Evolutionary conservation across 169 alveolate genomes (phyloP).

Genomic region (Plasmodium gonderi): DNA sequence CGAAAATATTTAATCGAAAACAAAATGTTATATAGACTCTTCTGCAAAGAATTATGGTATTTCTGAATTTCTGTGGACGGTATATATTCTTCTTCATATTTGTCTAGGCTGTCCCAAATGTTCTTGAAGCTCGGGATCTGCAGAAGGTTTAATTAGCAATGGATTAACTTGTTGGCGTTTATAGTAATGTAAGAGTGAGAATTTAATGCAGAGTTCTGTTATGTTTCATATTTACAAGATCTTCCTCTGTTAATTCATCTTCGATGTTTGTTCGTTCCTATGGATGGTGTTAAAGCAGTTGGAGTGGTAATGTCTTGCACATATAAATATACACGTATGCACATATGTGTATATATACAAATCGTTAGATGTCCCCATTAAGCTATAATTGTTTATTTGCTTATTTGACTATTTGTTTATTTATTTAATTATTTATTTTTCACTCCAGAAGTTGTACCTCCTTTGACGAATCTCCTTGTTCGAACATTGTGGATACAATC

Average conservation of each 20-base stretch:
- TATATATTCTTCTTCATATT: slow-evolving; percentile 44
- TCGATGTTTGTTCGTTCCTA: not conserved
- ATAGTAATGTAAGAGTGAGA: not conserved
- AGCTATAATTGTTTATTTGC: too few relatives aligned
- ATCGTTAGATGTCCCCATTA: not conserved
- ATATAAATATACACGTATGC: not conserved
- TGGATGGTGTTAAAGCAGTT: not conserved
- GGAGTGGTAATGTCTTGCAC: not conserved
- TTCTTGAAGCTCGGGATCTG: slow-evolving; percentile 52
- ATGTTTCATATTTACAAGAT: not conserved
- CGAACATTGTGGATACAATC: slow-evolving; percentile 4
- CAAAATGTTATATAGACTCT: slow-evolving; percentile 48
- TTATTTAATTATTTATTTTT: not conserved
- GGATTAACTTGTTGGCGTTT: too few relatives aligned
- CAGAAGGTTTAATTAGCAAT: too few relatives aligned
- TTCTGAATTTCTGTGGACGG: slow-evolving; percentile 55
- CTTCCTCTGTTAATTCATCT: not conserved
- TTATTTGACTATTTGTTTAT: not conserved
- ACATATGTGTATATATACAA: not conserved
- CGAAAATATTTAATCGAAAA: slow-evolving; percentile 71
- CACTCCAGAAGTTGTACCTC: not conserved
- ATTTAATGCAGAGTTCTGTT: not conserved
- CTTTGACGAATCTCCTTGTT: slow-evolving; percentile 8
- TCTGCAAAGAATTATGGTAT: slow-evolving; percentile 20
- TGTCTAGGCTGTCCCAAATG: slow-evolving; percentile 41